A percentile compares a stretch with the other conserved stretches of the same genome.
These are phyloP conservation scores for Leccinellum luteum DNA, from an alignment of 768 basidiomycete genomes.

Conservation along the genomic window DNA sequence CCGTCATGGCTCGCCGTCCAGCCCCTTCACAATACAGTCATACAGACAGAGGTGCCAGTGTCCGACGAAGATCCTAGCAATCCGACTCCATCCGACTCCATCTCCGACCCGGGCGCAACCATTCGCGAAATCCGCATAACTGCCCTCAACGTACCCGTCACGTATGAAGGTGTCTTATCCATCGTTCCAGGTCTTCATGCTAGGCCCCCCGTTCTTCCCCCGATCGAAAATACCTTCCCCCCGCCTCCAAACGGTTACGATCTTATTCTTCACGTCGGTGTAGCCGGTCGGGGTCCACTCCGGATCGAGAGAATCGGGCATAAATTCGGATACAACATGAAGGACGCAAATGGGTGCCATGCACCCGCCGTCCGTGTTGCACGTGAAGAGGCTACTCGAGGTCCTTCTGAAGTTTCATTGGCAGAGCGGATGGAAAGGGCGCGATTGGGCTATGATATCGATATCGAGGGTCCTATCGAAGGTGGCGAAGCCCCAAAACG, in stretches of 20 bases:
- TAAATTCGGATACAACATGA: conserved; percentile 67
- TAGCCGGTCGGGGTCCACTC: conserved; percentile 60
- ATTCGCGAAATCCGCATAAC: conserved; percentile 57
- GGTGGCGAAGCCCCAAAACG: conserved; percentile 31
- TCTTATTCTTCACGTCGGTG: conserved; percentile 69
- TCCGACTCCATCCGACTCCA: background rate
- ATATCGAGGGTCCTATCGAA: conserved; percentile 25
- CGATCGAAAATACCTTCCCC: conserved; percentile 38
- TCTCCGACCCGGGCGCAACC: conserved; percentile 8
- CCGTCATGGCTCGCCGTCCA: conserved; percentile 73
- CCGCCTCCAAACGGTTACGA: conserved; percentile 54
- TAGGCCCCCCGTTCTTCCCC: conserved; percentile 50
- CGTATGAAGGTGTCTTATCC: conserved; percentile 54
- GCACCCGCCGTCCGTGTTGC: conserved; percentile 43
- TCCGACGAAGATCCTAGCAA: conserved; percentile 14
- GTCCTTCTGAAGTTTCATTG: conserved; percentile 22
- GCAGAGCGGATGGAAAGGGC: conserved; percentile 29
- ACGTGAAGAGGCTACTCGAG: conserved; percentile 22
- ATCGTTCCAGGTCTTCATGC: conserved; percentile 57
- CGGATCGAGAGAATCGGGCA: conserved; percentile 66
- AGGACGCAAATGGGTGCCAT: conserved; percentile 57
- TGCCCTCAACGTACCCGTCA: conserved; percentile 53
- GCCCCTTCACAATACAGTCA: conserved; percentile 54
- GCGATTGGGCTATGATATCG: conserved; percentile 29
- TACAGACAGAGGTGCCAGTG: conserved; percentile 39